Evolutionary conservation across 176 grass and related monocot species (phyloP).

Genomic region (Avena sativa): DNA sequence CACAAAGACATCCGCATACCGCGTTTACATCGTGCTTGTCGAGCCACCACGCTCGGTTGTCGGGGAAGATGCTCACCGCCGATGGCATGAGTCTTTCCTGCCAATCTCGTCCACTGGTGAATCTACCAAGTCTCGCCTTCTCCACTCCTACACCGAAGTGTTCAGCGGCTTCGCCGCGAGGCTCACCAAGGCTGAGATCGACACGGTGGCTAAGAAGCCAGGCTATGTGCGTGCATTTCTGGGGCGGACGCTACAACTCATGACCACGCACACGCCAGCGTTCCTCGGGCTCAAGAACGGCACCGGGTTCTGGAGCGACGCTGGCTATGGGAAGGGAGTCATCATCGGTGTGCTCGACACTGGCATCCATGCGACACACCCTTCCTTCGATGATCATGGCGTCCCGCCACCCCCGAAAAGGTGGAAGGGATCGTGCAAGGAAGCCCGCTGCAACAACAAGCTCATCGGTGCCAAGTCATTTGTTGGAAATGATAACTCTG

Average conservation of each 20-base stretch:
- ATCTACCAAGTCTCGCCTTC: constrained; percentile 28
- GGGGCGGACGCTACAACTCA: constrained; percentile 24
- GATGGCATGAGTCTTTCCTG: constrained; percentile 56
- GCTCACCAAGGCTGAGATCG: constrained; percentile 42
- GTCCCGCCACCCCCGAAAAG: too few relatives aligned
- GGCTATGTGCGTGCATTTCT: constrained; percentile 42
- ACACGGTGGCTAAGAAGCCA: constrained; percentile 10
- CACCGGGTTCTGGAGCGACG: constrained; percentile 38
- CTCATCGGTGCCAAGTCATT: too few relatives aligned
- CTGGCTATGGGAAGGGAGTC: constrained; percentile 43
- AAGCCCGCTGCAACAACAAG: too few relatives aligned
- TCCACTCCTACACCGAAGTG: constrained; percentile 49
- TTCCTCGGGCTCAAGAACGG: constrained; percentile 30
- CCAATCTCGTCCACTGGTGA: neutral
- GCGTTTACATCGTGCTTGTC: constrained; percentile 36
- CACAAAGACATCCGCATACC: neutral
- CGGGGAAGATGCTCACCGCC: neutral
- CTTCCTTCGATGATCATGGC: too few relatives aligned
- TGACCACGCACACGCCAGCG: constrained; percentile 57
- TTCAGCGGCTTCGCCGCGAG: constrained; percentile 49
- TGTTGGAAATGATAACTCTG: too few relatives aligned
- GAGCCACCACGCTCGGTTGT: neutral
- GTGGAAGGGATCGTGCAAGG: too few relatives aligned
- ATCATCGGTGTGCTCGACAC: constrained; percentile 57
- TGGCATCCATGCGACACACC: constrained; percentile 34